phyloP scores from a whole-genome alignment of 139 green algal genomes.

The Ostreobium quekettii region DNA sequence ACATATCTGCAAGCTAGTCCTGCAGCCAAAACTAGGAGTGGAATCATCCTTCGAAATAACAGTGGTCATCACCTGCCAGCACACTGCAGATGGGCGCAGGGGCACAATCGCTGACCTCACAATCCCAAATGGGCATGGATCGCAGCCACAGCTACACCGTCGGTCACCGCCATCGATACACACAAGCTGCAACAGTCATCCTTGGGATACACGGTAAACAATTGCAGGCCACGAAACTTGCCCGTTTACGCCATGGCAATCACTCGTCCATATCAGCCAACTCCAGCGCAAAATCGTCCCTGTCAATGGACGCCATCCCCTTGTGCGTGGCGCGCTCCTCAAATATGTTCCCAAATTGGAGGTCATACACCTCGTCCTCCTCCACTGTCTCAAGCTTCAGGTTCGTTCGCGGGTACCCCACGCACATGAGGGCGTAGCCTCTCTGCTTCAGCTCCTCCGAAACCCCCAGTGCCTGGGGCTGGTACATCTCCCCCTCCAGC shows the following conservation, averaged over 20 bases:
- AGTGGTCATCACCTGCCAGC: too few species aligned
- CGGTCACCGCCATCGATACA: too few species aligned
- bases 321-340: slow-evolving; percentile 61
- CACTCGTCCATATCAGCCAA: slow-evolving; percentile 79
- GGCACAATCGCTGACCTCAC: too few species aligned
- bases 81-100: too few species aligned
- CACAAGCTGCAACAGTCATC: too few species aligned
- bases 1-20: too few species aligned
- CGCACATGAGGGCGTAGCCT: slow-evolving; percentile 95
- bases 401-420: slow-evolving; percentile 66
- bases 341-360: slow-evolving; percentile 83
- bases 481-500: slow-evolving; percentile 53
- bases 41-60: too few species aligned
- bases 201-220: too few species aligned
- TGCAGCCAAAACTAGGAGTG: too few species aligned
- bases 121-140: too few species aligned
- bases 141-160: too few species aligned
- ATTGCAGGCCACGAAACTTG: too few species aligned
- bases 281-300: slow-evolving; percentile 86
- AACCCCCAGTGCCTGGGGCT: slow-evolving; percentile 32
- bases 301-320: slow-evolving; percentile 43
- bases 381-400: slow-evolving; percentile 70
- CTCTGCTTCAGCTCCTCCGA: slow-evolving; percentile 47
- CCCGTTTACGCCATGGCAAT: background rate
- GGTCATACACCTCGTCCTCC: slow-evolving; percentile 95